Conservation (phyloP, 2,329 filamentous ascomycete species). For the Thielaviopsis ethacetica region DNA sequence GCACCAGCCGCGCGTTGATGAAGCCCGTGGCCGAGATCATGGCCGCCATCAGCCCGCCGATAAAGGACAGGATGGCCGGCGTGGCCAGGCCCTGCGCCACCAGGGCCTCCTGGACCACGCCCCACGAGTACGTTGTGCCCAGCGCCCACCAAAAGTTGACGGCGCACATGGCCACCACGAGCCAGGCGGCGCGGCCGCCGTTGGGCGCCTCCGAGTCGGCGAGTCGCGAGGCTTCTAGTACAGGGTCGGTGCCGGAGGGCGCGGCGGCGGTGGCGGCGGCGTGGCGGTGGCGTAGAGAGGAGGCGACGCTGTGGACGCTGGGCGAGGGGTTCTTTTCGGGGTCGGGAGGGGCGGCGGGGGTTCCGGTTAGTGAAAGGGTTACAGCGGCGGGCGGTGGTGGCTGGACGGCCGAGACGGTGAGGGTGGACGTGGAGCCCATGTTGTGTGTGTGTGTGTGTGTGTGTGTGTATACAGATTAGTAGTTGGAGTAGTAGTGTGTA, state of each 20-base stretch:
- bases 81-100: constrained; percentile 30
- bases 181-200: constrained; percentile 37
- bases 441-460: too few species aligned
- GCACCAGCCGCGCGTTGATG: constrained; percentile 33
- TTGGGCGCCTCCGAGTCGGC: constrained; percentile 32
- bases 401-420: too few species aligned
- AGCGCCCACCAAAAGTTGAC: constrained; percentile 39
- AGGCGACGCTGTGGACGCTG: background rate
- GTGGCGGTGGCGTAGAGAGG: background rate
- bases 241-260: background rate
- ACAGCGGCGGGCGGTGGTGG: background rate
- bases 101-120: constrained; percentile 41
- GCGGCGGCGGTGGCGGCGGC: background rate
- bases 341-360: background rate
- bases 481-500: too few species aligned
- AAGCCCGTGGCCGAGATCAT: constrained; percentile 35
- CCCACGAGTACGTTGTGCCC: constrained; percentile 42
- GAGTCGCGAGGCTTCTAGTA: constrained; percentile 26
- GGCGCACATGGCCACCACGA: constrained; percentile 33
- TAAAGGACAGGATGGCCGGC: constrained; percentile 38
- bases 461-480: too few species aligned
- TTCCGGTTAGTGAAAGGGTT: too few species aligned
- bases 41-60: constrained; percentile 35
- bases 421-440: too few species aligned
- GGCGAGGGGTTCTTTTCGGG: background rate